Conservation (phyloP, 768 basidiomycete genomes). For the Tylopilus cervinicoccineus region DNA sequence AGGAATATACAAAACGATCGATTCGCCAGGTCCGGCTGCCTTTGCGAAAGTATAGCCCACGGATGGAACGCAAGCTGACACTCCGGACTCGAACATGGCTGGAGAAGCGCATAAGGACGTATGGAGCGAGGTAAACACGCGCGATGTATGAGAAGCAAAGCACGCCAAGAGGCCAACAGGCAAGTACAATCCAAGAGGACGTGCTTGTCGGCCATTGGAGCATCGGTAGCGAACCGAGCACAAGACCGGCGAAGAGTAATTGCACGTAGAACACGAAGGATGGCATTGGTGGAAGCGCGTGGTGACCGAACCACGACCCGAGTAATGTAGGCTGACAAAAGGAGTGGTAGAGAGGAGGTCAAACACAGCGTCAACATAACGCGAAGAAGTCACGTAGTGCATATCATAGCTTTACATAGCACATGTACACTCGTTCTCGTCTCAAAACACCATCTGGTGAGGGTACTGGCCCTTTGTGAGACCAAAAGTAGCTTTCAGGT, state of each 20-base stretch:
- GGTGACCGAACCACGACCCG: not conserved
- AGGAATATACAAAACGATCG: slow-evolving; percentile 64
- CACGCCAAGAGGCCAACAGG: slow-evolving; percentile 50
- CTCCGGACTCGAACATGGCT: slow-evolving; percentile 62
- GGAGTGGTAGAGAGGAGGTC: not conserved
- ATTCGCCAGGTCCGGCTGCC: slow-evolving; percentile 53
- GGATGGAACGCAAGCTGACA: slow-evolving; percentile 73
- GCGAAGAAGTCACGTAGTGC: slow-evolving; percentile 17
- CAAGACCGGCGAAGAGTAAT: slow-evolving; percentile 13
- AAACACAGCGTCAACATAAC: slow-evolving; percentile 14
- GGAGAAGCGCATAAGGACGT: slow-evolving; percentile 56
- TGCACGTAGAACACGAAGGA: not conserved
- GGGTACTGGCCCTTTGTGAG: slow-evolving; percentile 97
- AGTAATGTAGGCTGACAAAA: not conserved
- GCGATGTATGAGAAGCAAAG: slow-evolving; percentile 54
- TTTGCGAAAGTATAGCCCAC: slow-evolving; percentile 65
- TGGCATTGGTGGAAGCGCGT: slow-evolving; percentile 10
- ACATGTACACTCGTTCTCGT: slow-evolving; percentile 9
- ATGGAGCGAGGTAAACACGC: slow-evolving; percentile 65
- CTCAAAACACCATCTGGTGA: slow-evolving; percentile 89
- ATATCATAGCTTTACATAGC: slow-evolving; percentile 26
- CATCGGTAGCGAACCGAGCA: slow-evolving; percentile 8
- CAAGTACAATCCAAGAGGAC: slow-evolving; percentile 38
- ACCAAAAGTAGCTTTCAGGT: slow-evolving; percentile 89
- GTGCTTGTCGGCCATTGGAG: slow-evolving; percentile 20